These are phyloP conservation scores for Amoeboradix gromovi DNA, from an alignment of 371 early-diverging fungal genomes.

Conservation along the genomic window DNA sequence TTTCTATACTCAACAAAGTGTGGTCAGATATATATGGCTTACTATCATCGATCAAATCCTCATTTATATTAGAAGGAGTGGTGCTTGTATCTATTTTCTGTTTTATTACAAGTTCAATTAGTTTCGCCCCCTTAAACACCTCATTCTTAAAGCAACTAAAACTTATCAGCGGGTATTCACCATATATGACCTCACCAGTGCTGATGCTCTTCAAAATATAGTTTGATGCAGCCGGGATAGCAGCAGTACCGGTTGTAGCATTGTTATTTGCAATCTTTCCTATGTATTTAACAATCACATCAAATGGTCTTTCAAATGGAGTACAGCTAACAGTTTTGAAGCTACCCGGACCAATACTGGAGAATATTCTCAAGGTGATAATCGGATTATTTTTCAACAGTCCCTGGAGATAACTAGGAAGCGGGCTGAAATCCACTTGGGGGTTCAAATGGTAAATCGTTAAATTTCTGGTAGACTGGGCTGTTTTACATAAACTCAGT, in stretches of 20 bases:
- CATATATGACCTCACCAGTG: neutral
- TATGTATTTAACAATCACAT: neutral
- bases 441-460: neutral
- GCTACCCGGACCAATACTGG: neutral
- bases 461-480: neutral
- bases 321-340: neutral
- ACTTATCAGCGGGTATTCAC: neutral
- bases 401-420: neutral
- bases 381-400: neutral
- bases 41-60: constrained; percentile 1
- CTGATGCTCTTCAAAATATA: neutral
- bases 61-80: neutral
- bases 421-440: neutral
- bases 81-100: neutral
- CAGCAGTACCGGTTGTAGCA: neutral
- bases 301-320: neutral
- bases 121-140: neutral
- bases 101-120: neutral
- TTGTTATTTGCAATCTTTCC: neutral
- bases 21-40: neutral
- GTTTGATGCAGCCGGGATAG: neutral
- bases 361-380: neutral
- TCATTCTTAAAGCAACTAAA: neutral
- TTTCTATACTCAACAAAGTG: neutral
- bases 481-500: neutral